Base-by-base conservation (phyloP, 2,329 filamentous ascomycete species). In the Aspergillus fructus region DNA sequence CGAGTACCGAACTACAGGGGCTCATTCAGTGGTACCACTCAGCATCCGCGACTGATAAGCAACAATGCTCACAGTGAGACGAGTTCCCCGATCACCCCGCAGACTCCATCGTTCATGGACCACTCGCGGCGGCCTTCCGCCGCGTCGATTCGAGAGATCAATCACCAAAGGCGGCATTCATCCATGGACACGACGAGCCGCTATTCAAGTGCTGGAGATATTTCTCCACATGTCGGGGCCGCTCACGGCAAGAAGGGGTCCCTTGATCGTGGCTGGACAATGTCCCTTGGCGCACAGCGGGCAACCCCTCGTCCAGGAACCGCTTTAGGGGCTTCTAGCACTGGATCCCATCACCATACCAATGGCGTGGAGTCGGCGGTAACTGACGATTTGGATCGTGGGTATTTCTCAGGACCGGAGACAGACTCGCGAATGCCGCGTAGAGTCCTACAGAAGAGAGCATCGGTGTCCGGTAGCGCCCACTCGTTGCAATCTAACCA, bases 381-480 rank as follows among this genome's bases (percentile, higher is more conserved):
- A 12, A 65, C 74, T 52, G 64, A 76, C 55, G 90, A 96, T 59
- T 74, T 91, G 15, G 94, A 97, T 67, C 85, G 91, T 37, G 93
- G 93, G 23, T 97, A 97, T 73, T 96, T 97, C 70, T 97, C 93
- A 7, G 91, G 93, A 3, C 89, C 89, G 15, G 93, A 97, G 68
- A 80, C 87, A 11, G 92, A 97, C 62, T 84, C 84, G 43, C 85
- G 89, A 57, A 86, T 85, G 66, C 75, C 71, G 50, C 85, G 90
- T 46, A 96, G 91, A 69, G 81, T 94, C 47, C 79, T 97, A 62
- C 91, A 90, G 73, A 96, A 94, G 76, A 87, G 90, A 37, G 71
- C 72, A 42, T 76, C 74, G 60, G 74, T 62, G 5, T 63, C 65
- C 45, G 69, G 70, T 34, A 74, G 72, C 47, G 59, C 78, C 39